Evolutionary conservation across 2,329 filamentous ascomycete species (phyloP).

Genomic region (Fusarium brevicatenulatum): DNA sequence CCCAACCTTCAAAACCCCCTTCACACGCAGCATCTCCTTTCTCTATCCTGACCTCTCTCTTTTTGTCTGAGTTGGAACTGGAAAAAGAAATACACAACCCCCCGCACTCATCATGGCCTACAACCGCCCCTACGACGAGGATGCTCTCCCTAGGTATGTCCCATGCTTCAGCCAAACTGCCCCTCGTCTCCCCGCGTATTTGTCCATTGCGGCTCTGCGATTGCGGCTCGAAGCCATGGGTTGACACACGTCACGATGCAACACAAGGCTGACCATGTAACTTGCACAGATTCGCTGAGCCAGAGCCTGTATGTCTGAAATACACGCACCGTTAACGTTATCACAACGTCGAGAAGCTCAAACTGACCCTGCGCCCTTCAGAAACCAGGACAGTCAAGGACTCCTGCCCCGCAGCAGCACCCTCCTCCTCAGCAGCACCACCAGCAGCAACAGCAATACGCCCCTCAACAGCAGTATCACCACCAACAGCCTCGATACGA

Average conservation of each 20-base stretch:
- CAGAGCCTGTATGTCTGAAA: conserved; percentile 67
- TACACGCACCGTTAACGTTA: background rate
- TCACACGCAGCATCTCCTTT: conserved; percentile 3
- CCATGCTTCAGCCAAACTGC: conserved; percentile 7
- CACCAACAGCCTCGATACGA: conserved; percentile 57
- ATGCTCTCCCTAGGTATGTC: conserved; percentile 85
- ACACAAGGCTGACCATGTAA: conserved; percentile 41
- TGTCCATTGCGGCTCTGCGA: conserved; percentile 32
- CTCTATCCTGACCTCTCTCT: background rate
- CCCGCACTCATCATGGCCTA: conserved; percentile 77
- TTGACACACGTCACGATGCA: conserved; percentile 17
- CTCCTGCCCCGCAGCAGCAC: conserved; percentile 42
- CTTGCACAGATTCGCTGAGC: conserved; percentile 73
- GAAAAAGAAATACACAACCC: background rate
- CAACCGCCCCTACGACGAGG: conserved; percentile 91
- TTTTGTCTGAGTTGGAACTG: background rate
- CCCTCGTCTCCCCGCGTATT: conserved; percentile 37
- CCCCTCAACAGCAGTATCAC: conserved; percentile 28
- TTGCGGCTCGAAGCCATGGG: conserved; percentile 13
- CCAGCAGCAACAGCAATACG: conserved; percentile 8
- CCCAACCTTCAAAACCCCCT: conserved; percentile 30
- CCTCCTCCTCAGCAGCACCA: conserved; percentile 49
- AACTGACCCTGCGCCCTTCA: conserved; percentile 40
- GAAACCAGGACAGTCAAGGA: conserved; percentile 51
- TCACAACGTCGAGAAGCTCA: background rate